phyloP scores from a whole-genome alignment of 331 rosid species.

The Malus hybrid region DNA sequence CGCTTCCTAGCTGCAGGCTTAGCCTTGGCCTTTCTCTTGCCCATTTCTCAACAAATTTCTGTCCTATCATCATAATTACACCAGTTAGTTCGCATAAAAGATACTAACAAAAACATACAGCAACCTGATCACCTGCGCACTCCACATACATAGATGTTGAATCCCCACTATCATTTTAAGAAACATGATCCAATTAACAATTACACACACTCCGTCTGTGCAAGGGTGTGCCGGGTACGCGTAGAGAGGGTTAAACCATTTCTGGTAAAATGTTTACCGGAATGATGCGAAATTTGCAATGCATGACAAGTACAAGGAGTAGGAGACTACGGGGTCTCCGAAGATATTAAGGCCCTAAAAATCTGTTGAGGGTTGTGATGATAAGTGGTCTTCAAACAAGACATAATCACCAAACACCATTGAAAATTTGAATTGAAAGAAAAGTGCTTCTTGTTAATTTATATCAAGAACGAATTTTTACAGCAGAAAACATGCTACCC shows the following conservation, averaged over 20 bases:
- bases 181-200: background rate
- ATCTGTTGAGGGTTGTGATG: too few relatives aligned
- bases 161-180: background rate
- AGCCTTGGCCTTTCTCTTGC: conserved; percentile 94
- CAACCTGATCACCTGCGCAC: background rate
- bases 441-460: background rate
- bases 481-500: background rate
- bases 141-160: background rate
- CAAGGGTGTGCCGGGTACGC: background rate
- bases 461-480: background rate
- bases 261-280: background rate
- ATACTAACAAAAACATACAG: background rate
- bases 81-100: background rate
- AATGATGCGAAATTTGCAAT: background rate
- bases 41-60: conserved; percentile 39
- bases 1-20: conserved; percentile 96
- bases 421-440: background rate
- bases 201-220: background rate
- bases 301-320: background rate
- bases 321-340: background rate
- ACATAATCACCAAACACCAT: background rate
- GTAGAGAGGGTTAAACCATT: background rate
- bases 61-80: background rate
- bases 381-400: too few relatives aligned
- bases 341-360: background rate